Conservation (phyloP, 1,139 yeast genomes). For the Taiozyma sp. region DNA sequence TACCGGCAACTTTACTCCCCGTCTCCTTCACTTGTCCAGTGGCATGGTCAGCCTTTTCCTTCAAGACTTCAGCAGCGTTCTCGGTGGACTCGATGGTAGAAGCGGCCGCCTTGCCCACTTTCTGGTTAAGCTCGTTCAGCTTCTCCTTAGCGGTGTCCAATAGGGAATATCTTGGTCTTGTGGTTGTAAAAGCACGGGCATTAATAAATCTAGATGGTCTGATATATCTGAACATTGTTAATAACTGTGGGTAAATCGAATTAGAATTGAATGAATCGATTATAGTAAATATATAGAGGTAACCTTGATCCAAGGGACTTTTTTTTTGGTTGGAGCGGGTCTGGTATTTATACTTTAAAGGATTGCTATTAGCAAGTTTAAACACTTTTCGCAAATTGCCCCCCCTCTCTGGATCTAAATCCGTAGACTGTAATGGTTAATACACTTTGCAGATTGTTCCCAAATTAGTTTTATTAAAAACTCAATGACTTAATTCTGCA, state of each 20-base stretch:
- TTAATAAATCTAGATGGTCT: neutral
- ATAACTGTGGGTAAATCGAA: neutral
- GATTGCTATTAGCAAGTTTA: conserved; percentile 1
- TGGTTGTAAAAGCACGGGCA: conserved; percentile 2
- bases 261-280: neutral
- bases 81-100: conserved; percentile 25
- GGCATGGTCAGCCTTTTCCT: conserved; percentile 9
- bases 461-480: neutral
- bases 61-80: conserved; percentile 15
- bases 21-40: conserved; percentile 1
- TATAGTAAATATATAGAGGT: neutral
- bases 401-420: too few relatives aligned
- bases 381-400: neutral
- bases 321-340: neutral
- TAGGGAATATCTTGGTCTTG: conserved; percentile 11
- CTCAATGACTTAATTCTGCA: neutral
- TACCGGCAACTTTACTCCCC: neutral
- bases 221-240: conserved; percentile 2
- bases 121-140: conserved; percentile 24
- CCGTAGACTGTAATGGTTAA: neutral
- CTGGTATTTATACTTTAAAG: neutral
- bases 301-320: too few relatives aligned
- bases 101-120: conserved; percentile 28
- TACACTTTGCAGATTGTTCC: neutral
- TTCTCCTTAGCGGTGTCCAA: conserved; percentile 28